These are phyloP conservation scores for Phragmites australis DNA, from an alignment of 176 grass and related monocot genomes.

Conservation along the genomic window DNA sequence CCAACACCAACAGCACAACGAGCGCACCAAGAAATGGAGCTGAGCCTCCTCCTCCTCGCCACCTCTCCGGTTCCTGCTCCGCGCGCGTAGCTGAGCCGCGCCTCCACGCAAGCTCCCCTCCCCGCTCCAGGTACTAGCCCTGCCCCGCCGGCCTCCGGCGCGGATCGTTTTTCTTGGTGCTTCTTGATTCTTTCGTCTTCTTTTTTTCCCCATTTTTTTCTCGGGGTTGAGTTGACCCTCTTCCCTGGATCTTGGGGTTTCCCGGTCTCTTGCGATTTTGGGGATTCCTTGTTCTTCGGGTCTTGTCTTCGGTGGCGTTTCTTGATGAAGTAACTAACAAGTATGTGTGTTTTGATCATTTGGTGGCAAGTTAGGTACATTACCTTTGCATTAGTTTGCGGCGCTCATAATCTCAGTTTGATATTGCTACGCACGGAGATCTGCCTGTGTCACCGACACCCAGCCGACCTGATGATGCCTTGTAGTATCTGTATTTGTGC, in stretches of 20 bases:
- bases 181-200: not conserved
- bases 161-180: constrained; percentile 26
- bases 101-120: not conserved
- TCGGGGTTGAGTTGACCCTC: constrained; percentile 1
- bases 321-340: not conserved
- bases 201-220: not conserved
- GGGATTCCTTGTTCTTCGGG: constrained; percentile 28
- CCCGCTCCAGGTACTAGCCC: constrained; percentile 13
- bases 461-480: not conserved
- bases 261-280: not conserved
- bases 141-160: not conserved
- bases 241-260: constrained; percentile 25
- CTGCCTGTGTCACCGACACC: constrained; percentile 28
- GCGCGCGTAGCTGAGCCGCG: not conserved
- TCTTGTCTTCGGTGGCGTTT: not conserved
- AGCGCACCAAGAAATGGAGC: constrained; percentile 40
- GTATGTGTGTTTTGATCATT: not conserved
- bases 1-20: constrained; percentile 36
- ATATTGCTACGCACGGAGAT: constrained; percentile 19
- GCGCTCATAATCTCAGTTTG: not conserved
- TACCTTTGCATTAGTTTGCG: not conserved
- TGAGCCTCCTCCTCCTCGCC: not conserved
- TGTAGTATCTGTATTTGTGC: not conserved
- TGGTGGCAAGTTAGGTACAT: constrained; percentile 28
- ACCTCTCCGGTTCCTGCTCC: not conserved